Conservation (phyloP, 306 rosid species). For the Cicer chorassanicum region DNA sequence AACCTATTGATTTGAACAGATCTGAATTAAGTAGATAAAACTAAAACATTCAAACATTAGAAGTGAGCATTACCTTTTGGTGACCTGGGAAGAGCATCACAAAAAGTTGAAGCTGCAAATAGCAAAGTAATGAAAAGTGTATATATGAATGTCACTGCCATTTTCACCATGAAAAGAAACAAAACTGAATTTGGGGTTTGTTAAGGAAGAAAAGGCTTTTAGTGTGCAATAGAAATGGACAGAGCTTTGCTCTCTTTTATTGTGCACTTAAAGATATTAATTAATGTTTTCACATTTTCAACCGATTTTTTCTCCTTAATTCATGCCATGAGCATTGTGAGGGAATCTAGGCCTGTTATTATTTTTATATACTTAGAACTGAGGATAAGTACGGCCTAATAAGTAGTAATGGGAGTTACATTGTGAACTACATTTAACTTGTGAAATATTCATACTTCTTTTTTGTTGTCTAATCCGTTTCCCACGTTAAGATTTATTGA, state of each 20-base stretch:
- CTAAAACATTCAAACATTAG: background rate
- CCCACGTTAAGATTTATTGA: too few species aligned
- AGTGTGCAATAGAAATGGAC: conserved; percentile 7
- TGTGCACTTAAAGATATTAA: conserved; percentile 24
- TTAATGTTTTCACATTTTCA: conserved; percentile 29
- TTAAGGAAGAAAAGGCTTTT: background rate
- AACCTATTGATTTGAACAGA: background rate
- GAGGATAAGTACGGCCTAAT: conserved; percentile 9
- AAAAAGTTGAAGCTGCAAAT: conserved; percentile 53
- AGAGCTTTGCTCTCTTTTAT: conserved; percentile 48
- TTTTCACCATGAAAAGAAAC: conserved; percentile 36
- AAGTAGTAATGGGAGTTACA: background rate
- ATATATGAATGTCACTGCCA: conserved; percentile 50
- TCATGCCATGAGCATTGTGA: conserved; percentile 42
- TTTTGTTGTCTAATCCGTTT: background rate
- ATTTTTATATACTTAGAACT: background rate
- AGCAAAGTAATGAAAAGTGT: conserved; percentile 52
- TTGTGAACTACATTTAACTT: background rate
- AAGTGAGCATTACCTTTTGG: conserved; percentile 60
- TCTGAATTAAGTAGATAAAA: background rate
- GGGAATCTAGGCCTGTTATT: conserved; percentile 6
- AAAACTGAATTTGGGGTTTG: conserved; percentile 37
- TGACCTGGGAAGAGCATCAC: conserved; percentile 38
- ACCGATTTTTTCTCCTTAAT: conserved; percentile 59
- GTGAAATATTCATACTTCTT: background rate